Evolutionary conservation across 1,284 basidiomycete species (phyloP), one percentile per base, ranked within the genome.

Genomic region (Papiliotrema laurentii): DNA sequence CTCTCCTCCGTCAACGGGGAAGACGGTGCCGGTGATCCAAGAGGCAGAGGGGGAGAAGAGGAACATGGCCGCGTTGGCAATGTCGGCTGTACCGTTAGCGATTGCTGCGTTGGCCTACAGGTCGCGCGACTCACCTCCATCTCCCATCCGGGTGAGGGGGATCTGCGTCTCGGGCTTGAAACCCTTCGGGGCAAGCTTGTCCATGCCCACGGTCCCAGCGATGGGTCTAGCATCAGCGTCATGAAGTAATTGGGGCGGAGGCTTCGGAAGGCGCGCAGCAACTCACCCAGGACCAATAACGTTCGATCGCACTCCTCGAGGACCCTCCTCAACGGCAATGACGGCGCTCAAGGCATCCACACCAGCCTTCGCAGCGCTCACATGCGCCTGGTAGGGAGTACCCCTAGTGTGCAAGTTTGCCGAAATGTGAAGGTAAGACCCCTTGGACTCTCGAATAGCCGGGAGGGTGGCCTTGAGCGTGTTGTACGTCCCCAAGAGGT

Each of bases 311-410:
- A 97, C 84, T n/a, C 93, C 94, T 60, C 84, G 81, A 5, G 92
- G 93, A 2, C 91, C 93, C 76, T 96, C 89, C 72, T 97, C 93
- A 13, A 96, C 83, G 0, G 93, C 91, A 21, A 97, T 75, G 2
- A 89, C 89, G 9, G 81, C 77, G 48, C 84, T 87, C 4, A 93
- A 75, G 0, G 92, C 90, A 65, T 98, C 93, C 30, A 97, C 83
- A 9, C 83, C 94, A 0, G 93, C 93, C 75, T 97, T 97, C 19
- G 94, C 94, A 13, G 93, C 90, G 21, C 87, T 89, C 6, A 94
- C 89, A 64, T 97, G 93, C 4, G 83, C 87, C 74, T 97, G 93
- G 70, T 85, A 91, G 0, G 89, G 87, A n/a, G 86, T 84, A 81
- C 89, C 90, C 54, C 78, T 81, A 74, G 91, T 89, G 72, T 97